Base-by-base conservation (phyloP, 768 basidiomycete genomes). In the Tulasnella sp. region DNA sequence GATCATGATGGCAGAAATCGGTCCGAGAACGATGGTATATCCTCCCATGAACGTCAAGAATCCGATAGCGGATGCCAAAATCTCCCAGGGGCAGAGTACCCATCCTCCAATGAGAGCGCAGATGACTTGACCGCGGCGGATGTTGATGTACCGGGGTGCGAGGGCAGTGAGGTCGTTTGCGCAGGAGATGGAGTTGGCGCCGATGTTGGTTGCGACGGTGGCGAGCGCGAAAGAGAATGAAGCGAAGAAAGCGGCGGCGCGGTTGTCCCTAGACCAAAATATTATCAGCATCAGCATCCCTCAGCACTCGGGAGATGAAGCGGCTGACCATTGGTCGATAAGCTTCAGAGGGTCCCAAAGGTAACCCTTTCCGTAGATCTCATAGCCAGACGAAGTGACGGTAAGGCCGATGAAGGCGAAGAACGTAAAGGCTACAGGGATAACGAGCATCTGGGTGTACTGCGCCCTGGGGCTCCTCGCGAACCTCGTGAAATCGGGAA, bases 401-500 rank as follows among this genome's bases (percentile, higher is more conserved):
- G 92, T 91, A 80, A 96, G 91, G 31, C 95, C 95, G 74, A 91
- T 87, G 84, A 95, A 95, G 38, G 92, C 92, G 77, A 90, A 89
- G 42, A 94, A 85, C 2, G 93, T 93, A 84, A 96, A 95, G 21
- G 90, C 89, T 27, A 91, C 83, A 3, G 94, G 94, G 79, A 96
- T 94, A 82, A 95, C 90, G 77, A 91, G 81, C 34, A 93, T 83
- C 82, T 95, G 94, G 71, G 93, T 86, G 81, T 90, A 92, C 89
- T 94, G 92, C 1, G 89, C 88, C 85, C 88, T 82, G 19, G 81
- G 71, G 2, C 42, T 75, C 40, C 78, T 82, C 81, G 94, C 92
- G 85, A 96, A 95, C 83, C 94, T 89, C 88, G 94, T 94, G 83
- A 97, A 95, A 85, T 97, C 95, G 1, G 94, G 92, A 79, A 95